Evolutionary conservation across 768 basidiomycete species (phyloP).

Genomic region (Lactarius hengduanensis): DNA sequence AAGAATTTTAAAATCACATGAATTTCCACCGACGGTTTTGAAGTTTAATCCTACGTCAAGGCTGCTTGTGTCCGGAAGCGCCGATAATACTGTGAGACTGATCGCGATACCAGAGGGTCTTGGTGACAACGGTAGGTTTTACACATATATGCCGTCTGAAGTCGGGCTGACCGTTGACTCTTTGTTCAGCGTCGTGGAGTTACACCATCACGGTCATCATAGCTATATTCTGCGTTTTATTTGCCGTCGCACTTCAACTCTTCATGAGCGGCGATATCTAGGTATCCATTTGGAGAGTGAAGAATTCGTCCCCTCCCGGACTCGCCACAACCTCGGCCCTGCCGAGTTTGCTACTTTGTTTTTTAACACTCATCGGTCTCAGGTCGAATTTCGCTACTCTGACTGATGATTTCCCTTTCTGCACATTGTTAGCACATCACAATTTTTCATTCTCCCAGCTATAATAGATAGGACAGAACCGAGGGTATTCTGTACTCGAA

Average conservation of each 20-base stretch:
- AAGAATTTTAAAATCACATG: constrained; percentile 90
- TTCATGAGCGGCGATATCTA: constrained; percentile 27
- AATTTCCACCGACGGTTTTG: constrained; percentile 88
- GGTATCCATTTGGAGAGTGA: background rate
- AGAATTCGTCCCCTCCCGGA: background rate
- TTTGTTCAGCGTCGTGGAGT: constrained; percentile 35
- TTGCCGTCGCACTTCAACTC: constrained; percentile 44
- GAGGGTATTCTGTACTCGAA: background rate
- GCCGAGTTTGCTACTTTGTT: background rate
- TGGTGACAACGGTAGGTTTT: constrained; percentile 34
- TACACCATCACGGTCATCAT: constrained; percentile 42
- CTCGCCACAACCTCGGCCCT: background rate
- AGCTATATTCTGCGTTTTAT: constrained; percentile 43
- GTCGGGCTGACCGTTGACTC: background rate
- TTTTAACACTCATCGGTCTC: background rate
- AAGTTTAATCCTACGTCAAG: constrained; percentile 82
- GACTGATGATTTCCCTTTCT: background rate
- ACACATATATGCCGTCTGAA: background rate
- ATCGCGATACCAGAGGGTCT: constrained; percentile 65
- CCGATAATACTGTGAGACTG: constrained; percentile 83
- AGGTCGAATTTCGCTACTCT: background rate
- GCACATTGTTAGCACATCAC: background rate
- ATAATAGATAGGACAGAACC: background rate
- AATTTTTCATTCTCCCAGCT: background rate
- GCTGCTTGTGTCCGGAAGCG: constrained; percentile 85